Conservation (phyloP, 176 grass and related monocot species). For the Oryza glaberrima region DNA sequence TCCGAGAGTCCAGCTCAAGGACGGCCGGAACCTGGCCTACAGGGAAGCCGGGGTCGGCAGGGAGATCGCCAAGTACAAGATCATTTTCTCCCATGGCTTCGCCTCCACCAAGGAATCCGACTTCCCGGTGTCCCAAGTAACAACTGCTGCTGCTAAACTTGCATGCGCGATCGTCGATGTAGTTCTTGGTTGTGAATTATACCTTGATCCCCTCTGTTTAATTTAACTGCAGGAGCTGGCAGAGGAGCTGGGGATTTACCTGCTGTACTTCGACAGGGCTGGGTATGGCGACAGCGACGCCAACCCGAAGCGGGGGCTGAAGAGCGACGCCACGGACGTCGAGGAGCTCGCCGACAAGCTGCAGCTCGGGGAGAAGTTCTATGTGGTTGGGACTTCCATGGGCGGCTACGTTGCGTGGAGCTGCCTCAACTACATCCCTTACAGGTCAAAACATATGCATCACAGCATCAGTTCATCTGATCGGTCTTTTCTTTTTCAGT, state of each 20-base stretch:
- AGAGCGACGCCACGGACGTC: constrained; percentile 63
- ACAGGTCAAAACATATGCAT: constrained; percentile 40
- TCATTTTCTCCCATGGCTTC: constrained; percentile 58
- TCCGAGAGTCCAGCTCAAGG: constrained; percentile 53
- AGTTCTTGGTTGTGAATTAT: background rate
- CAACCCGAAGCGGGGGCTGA: constrained; percentile 53
- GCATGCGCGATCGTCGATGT: background rate
- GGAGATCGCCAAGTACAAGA: constrained; percentile 55
- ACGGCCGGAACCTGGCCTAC: constrained; percentile 70
- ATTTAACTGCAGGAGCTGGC: constrained; percentile 45
- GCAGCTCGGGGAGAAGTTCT: constrained; percentile 61
- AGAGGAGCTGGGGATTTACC: constrained; percentile 58
- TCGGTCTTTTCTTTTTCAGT: background rate
- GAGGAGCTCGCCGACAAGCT: constrained; percentile 62
- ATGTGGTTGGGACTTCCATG: constrained; percentile 62
- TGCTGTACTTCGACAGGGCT: constrained; percentile 67
- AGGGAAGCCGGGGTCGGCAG: constrained; percentile 61
- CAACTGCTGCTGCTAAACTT: background rate
- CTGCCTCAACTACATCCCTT: constrained; percentile 73
- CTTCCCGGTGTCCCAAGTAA: constrained; percentile 52
- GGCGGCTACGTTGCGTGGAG: constrained; percentile 66
- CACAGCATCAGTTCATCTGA: background rate
- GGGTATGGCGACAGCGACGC: constrained; percentile 77
- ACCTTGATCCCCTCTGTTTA: background rate
- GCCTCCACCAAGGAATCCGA: constrained; percentile 44